Base-by-base conservation (phyloP, 768 basidiomycete genomes). In the Russula olivacea region DNA sequence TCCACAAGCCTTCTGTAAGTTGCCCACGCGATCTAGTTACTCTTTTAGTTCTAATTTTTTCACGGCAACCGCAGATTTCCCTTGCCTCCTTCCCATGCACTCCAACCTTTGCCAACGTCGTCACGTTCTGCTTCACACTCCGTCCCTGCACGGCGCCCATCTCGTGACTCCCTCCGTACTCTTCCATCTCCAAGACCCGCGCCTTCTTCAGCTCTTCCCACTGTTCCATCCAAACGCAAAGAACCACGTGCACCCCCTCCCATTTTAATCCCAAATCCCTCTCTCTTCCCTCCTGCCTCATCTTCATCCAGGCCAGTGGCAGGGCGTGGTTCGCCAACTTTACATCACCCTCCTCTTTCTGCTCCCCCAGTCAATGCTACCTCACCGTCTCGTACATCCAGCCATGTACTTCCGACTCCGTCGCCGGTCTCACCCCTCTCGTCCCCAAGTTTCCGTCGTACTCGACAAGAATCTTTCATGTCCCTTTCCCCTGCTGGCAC, bases 121-220 rank as follows among this genome's bases (percentile, higher is more conserved):
- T 53, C n/a, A 41, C 25, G 47, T 17, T 14, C 54, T 28, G 40
- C 70, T 55, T 53, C 65, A 60, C 41, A 34, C 59, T 25, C 67
- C 68, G 34, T 49, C 58, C 3, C 34, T 63, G 63, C 66, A 19
- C 75, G 76, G 57, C 72, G 76, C 28, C 41, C 75, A 2, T 79
- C 75, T 8, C 78, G 73, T 30, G 77, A 79, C 63, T 74, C 80
- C 0, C 69, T 82, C 51, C 78, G 81, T 34, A 74, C 71, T 36
- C 78, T 85, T 32, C 85, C 85, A 17, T 84, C 83, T 3, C 81
- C 82, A 3, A 84, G 85, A 70, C 85, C 85, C 6, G 81, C 76
- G 0, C 86, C 84, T 0, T 84, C 81, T 5, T 70, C 76, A 3
- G 79, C 77, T 3, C 75, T 84, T 9, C 85, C 83, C 0, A 76